Percentiles rank a stretch among this genome's conserved stretches.
phyloP scores from a whole-genome alignment of 805 yeast genomes.

The Gaillardinia entomophila region DNA sequence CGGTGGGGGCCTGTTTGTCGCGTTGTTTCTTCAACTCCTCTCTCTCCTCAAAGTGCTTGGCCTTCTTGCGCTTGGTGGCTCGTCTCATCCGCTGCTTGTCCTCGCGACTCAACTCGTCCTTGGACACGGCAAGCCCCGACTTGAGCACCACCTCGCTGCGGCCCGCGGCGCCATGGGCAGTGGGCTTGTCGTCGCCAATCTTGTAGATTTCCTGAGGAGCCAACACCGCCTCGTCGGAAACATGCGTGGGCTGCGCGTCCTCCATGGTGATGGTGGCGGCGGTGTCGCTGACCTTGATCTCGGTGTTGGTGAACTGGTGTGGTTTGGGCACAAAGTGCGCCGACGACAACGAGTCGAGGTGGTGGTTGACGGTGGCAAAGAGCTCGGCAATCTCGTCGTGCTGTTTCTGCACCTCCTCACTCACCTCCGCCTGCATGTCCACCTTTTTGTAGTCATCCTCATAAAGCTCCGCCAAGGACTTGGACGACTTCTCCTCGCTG shows the following conservation, averaged over 20 bases:
- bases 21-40: slow-evolving; percentile 21
- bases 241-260: slow-evolving; percentile 89
- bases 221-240: slow-evolving; percentile 64
- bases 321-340: slow-evolving; percentile 94
- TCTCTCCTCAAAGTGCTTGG: slow-evolving; percentile 44
- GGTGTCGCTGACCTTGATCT: slow-evolving; percentile 58
- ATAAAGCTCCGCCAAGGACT: slow-evolving; percentile 86
- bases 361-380: slow-evolving; percentile 57
- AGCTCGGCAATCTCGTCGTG: slow-evolving; percentile 74
- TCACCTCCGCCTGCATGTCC: slow-evolving; percentile 42
- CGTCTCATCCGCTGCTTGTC: slow-evolving; percentile 85
- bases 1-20: slow-evolving; percentile 20
- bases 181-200: slow-evolving; percentile 35
- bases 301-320: slow-evolving; percentile 62
- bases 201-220: slow-evolving; percentile 95
- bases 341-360: slow-evolving; percentile 85
- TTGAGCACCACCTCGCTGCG: slow-evolving; percentile 56
- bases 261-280: slow-evolving; percentile 87
- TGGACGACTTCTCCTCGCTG: slow-evolving; percentile 76
- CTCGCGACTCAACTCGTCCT: slow-evolving; percentile 75
- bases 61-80: slow-evolving; percentile 75
- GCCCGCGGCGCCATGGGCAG: slow-evolving; percentile 25
- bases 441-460: slow-evolving; percentile 68
- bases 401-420: slow-evolving; percentile 61
- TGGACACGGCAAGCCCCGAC: slow-evolving; percentile 75